Percentiles rank a stretch among this genome's conserved stretches.
Evolutionary conservation across 2,329 filamentous ascomycete genomes (phyloP).

Genomic region (Colletotrichum chrysophilum): DNA sequence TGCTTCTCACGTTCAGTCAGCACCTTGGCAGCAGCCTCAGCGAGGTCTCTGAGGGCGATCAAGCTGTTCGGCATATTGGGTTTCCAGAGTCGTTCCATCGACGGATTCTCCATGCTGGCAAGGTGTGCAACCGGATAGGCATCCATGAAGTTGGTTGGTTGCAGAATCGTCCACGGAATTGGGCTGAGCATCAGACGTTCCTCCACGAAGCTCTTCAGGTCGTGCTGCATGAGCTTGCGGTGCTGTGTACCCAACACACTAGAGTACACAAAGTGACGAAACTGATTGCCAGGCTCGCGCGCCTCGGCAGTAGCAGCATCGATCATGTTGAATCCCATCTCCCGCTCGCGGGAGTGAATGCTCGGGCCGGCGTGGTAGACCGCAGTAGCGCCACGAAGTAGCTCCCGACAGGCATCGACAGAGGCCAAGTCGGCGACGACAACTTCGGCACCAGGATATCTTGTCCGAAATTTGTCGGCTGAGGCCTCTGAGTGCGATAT

Average conservation of each 20-base stretch:
- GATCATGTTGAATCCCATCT: slow-evolving; percentile 1
- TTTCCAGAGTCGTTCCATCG: background rate
- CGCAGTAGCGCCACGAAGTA: background rate
- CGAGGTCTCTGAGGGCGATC: background rate
- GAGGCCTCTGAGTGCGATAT: background rate
- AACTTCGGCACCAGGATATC: background rate
- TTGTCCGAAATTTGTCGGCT: background rate
- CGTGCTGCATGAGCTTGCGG: background rate
- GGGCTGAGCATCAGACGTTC: background rate
- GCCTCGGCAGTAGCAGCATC: background rate
- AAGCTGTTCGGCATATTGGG: background rate
- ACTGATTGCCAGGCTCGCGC: background rate
- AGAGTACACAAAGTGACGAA: background rate
- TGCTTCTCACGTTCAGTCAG: background rate
- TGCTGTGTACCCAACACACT: background rate
- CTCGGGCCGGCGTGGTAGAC: background rate
- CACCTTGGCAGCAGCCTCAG: background rate
- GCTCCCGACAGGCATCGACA: background rate
- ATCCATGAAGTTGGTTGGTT: slow-evolving; percentile 1
- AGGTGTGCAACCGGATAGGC: background rate
- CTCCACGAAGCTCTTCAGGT: background rate
- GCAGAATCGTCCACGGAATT: background rate
- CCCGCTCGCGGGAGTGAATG: background rate
- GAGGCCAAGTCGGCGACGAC: background rate
- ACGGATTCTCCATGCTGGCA: background rate